Base-by-base conservation (phyloP, 805 yeast species). In the Blastobotrys robertii region DNA sequence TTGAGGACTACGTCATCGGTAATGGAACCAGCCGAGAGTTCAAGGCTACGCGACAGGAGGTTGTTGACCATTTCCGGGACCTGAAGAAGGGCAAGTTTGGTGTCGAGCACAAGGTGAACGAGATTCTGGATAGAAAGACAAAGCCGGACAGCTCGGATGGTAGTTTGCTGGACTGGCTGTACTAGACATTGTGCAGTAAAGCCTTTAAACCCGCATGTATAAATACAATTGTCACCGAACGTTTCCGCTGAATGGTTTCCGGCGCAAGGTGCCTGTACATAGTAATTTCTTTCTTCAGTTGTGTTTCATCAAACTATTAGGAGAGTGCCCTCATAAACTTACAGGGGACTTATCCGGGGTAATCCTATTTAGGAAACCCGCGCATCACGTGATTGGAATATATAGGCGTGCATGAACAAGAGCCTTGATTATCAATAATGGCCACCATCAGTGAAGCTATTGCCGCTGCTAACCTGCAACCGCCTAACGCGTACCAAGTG, bases 11-110 rank as follows among this genome's bases (percentile, higher is more conserved):
- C 60, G 76, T 88, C 43, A 75, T 76, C 28, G 94, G 94, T 13
- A 70, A 72, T 44, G 84, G 77, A 58, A 77, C 77, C 16, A 64
- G 77, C n/a, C 72, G 84, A 55, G 71, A 79, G 34, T 79, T 72
- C 59, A 77, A 82, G 58, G 81, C 80, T 12, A 78, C 90, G 2
- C 78, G 74, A 46, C 62, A 65, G 38, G 94, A 84, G 51, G 81
- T 84, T 5, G 47, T 79, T 48, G 72, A 74, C 46, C 77, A 79
- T 59, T 88, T 90, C 60, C 62, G 66, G 37, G 55, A 55, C 33
- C 62, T 65, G 45, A 73, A 73, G 51, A 64, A 68, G 46, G 64
- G 71, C 50, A 69, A 70, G 51, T 61, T 65, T 40, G 94, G 94
- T 35, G 74, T 80, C 25, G 68, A 63, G 34, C 69, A 64, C 53